Conservation (phyloP, 2,329 filamentous ascomycete species). For the Diaporthe capsici region DNA sequence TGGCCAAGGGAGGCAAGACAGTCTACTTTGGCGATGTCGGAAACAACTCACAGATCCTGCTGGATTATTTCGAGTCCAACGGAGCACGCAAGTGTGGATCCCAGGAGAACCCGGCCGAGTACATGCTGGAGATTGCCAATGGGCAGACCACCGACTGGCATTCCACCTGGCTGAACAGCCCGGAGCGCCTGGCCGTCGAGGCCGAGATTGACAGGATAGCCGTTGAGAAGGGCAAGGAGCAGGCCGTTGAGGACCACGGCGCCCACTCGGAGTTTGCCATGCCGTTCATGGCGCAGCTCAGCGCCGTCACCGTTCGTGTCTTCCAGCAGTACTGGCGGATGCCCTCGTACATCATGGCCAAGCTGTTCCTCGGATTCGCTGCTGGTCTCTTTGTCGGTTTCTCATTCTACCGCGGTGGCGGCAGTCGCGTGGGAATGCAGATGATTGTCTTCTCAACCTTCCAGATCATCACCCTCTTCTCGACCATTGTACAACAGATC, state of each 20-base stretch:
- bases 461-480: slow-evolving; percentile 82
- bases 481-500: slow-evolving; percentile 77
- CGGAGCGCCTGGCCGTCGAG: slow-evolving; percentile 65
- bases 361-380: slow-evolving; percentile 71
- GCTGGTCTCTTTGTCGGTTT: slow-evolving; percentile 81
- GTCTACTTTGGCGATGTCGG: slow-evolving; percentile 80
- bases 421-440: slow-evolving; percentile 77
- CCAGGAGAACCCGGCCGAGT: slow-evolving; percentile 82
- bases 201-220: slow-evolving; percentile 76
- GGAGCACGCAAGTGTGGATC: slow-evolving; percentile 72
- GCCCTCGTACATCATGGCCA: slow-evolving; percentile 83
- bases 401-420: slow-evolving; percentile 72
- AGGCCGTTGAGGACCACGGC: slow-evolving; percentile 41
- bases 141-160: slow-evolving; percentile 72
- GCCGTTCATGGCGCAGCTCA: slow-evolving; percentile 76
- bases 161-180: slow-evolving; percentile 71
- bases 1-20: slow-evolving; percentile 75
- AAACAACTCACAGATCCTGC: slow-evolving; percentile 67
- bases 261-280: slow-evolving; percentile 80
- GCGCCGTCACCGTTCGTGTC: slow-evolving; percentile 75
- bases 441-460: slow-evolving; percentile 83
- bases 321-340: slow-evolving; percentile 90
- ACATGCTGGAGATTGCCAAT: slow-evolving; percentile 74
- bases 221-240: slow-evolving; percentile 56
- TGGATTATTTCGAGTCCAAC: slow-evolving; percentile 75